Conservation (phyloP, 495 filamentous ascomycete species). For the Neurospora sp. region DNA sequence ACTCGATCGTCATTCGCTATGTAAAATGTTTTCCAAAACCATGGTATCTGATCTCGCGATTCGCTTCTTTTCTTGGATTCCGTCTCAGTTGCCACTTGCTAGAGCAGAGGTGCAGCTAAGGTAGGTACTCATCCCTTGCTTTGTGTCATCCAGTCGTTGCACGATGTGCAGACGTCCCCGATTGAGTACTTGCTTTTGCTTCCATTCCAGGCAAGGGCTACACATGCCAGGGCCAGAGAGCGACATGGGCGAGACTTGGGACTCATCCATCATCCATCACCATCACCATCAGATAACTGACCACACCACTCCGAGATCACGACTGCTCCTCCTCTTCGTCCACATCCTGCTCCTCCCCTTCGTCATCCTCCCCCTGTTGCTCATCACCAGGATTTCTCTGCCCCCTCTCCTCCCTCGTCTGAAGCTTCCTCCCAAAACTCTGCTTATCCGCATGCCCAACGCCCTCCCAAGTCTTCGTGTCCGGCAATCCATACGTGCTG, state of each 20-base stretch:
- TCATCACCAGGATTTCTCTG: background rate
- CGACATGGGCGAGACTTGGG: background rate
- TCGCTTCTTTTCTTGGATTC: background rate
- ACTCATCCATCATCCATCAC: background rate
- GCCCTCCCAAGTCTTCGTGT: constrained; percentile 26
- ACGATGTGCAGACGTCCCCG: background rate
- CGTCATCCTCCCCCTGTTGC: background rate
- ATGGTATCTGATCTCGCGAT: background rate
- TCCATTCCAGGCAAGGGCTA: background rate
- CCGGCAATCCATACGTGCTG: constrained; percentile 22
- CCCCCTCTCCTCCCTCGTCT: constrained; percentile 6
- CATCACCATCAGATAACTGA: background rate
- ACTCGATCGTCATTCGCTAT: background rate
- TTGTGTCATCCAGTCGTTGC: background rate
- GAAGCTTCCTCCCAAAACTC: constrained; percentile 15
- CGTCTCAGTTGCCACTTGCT: background rate
- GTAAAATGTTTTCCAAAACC: background rate
- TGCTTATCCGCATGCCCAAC: constrained; percentile 22
- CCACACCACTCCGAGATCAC: background rate
- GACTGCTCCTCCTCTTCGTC: constrained; percentile 3
- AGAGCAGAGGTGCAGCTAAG: background rate
- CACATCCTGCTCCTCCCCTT: background rate
- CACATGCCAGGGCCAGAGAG: background rate
- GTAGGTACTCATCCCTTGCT: background rate
- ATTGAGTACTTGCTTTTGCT: background rate